These are phyloP conservation scores for Lolium multiflorum DNA, from an alignment of 176 grass and related monocot genomes.

Conservation along the genomic window DNA sequence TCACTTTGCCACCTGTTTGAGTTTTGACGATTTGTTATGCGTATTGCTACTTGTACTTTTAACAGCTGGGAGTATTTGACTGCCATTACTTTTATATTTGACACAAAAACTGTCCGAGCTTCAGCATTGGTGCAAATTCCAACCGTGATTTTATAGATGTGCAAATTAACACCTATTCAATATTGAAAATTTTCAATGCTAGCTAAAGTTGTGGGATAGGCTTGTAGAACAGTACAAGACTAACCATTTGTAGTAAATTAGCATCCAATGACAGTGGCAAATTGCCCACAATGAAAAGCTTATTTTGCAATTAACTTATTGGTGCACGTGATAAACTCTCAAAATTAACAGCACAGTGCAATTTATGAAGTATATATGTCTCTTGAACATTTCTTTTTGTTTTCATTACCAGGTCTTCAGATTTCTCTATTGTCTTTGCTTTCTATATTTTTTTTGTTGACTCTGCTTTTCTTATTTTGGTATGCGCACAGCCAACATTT, in stretches of 20 bases:
- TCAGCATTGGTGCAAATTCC: not conserved
- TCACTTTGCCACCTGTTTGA: not conserved
- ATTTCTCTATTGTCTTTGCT: slow-evolving; percentile 29
- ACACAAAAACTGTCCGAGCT: slow-evolving; percentile 1
- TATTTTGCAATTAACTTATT: not conserved
- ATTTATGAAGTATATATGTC: not conserved
- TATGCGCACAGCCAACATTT: slow-evolving; percentile 59
- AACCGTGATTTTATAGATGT: not conserved
- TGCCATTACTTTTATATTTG: slow-evolving; percentile 4
- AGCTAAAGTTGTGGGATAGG: not conserved
- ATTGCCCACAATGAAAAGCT: slow-evolving; percentile 2
- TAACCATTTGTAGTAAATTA: slow-evolving; percentile 3
- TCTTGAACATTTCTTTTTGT: slow-evolving; percentile 15
- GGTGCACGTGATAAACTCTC: not conserved
- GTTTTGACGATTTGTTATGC: slow-evolving; percentile 15
- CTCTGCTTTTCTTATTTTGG: slow-evolving; percentile 33
- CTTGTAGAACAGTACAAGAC: not conserved
- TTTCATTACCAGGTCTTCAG: slow-evolving; percentile 20
- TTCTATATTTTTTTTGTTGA: slow-evolving; percentile 26
- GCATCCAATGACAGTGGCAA: not conserved
- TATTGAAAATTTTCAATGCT: not conserved
- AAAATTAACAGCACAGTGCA: not conserved
- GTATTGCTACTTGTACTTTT: slow-evolving; percentile 14
- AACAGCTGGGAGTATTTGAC: not conserved
- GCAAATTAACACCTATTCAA: not conserved